Conservation (phyloP, 805 yeast species). For the Deakozyma indianensis region DNA sequence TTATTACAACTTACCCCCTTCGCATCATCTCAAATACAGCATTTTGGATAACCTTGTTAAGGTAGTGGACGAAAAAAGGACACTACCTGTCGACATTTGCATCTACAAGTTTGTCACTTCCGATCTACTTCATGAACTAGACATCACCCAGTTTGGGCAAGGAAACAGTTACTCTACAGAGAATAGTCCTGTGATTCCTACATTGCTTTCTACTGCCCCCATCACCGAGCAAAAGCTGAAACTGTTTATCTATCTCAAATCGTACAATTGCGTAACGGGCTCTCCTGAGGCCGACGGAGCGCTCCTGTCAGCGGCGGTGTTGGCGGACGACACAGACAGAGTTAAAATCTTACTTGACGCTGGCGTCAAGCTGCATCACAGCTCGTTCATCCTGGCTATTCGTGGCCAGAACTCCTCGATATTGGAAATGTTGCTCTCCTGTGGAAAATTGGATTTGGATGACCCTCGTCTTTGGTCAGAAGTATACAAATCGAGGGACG, state of each 20-base stretch:
- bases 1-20: slow-evolving; percentile 15
- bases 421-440: slow-evolving; percentile 5
- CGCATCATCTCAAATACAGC: slow-evolving; percentile 11
- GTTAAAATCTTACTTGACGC: slow-evolving; percentile 3
- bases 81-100: slow-evolving; percentile 7
- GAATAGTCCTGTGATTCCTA: slow-evolving; percentile 25
- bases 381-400: slow-evolving; percentile 5
- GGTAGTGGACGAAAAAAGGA: slow-evolving; percentile 11
- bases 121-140: slow-evolving; percentile 30
- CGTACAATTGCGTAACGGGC: slow-evolving; percentile 8
- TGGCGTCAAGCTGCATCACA: slow-evolving; percentile 2
- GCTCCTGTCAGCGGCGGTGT: slow-evolving; percentile 2
- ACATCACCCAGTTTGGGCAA: slow-evolving; percentile 60
- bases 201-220: slow-evolving; percentile 2
- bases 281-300: slow-evolving; percentile 5
- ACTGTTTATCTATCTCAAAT: slow-evolving; percentile 8
- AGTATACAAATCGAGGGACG: background rate
- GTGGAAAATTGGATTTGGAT: background rate
- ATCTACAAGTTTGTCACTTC: slow-evolving; percentile 14
- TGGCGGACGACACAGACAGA: background rate
- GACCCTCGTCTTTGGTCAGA: background rate
- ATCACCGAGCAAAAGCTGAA: slow-evolving; percentile 17
- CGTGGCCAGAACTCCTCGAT: slow-evolving; percentile 7
- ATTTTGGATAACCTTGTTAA: slow-evolving; percentile 8
- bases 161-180: slow-evolving; percentile 76